Evolutionary conservation across 108 stramenopile species (phyloP), one percentile per base, ranked within the genome.

Genomic region (Aurantiochytrium sp.): DNA sequence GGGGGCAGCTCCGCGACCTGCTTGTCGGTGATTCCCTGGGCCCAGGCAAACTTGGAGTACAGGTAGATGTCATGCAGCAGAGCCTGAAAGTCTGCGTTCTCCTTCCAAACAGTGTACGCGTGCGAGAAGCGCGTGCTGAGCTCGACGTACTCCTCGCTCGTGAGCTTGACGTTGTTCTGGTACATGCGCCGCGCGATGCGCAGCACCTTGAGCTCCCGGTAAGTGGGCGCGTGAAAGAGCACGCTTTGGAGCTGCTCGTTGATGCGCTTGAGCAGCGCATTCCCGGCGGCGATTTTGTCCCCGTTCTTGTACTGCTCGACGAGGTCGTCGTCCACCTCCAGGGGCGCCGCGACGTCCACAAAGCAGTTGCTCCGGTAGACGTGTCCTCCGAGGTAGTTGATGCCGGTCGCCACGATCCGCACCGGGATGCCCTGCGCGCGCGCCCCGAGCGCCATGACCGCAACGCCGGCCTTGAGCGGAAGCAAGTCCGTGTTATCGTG

Each of bases 391-490:
- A 98, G 98, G 87, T 99, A 99, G 90, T 97, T 98, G 32, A 99
- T 89, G 36, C 99, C 99, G 8, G 45, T 24, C 10, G 73, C 73
- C 1, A 41, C 39, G 45, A 81, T 81, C 6, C 73, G 39, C 45
- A 99, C 97, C 10, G 99, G 98, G 1, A 98, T 96, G 50, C 98
- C 96, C 3, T 37, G 32, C 10, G 73, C 39, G 12, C 39, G 39
- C 27, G 94, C 96, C 10, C 94, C 94, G 86, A 97, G 96, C 0
- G 98, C 99, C 92, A 99, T 98, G 24, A 98, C 88, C 12, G 98
- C 97, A 41, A 99, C 95, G 4, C 99, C 99, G 68, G 96, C 97
- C 92, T 99, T 99, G 73, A 99, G 94, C 2, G 99, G 99, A 12
- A 99, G 92, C 41, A 99, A 90, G 87, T 97, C 97, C 8, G 98